Base-by-base conservation (phyloP, 306 rosid genomes). In the Heteromeles arbutifolia region DNA sequence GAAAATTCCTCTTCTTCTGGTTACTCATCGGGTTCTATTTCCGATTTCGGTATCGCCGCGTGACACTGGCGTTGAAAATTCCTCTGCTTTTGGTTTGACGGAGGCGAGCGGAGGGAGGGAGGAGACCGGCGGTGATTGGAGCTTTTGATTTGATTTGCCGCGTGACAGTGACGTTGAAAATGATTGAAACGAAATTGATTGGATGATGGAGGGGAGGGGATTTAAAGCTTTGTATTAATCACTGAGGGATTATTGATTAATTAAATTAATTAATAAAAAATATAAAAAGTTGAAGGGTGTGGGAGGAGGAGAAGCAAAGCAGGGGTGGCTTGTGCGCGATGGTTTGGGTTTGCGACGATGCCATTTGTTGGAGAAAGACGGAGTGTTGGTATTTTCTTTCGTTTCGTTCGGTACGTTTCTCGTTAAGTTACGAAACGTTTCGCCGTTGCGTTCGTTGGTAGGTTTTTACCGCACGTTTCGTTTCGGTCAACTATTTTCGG, bases 1-100 rank as follows among this genome's bases (percentile, higher is more conserved):
- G 98, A 62, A 93, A 93, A 88, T 90, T 90, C 84, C 91, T 86
- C 88, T 87, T 93, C 89, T 87, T 93, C 90, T 91, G 98, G 56
- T 84, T 90, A 83, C 97, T 93, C 98, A 91, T 93, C 70, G 83
- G 83, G 64, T 39, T 53, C 37, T 58, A 13, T 1, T 62, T 28
- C 21, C 54, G 59, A 78, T 45, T 15, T 58, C 64, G 64, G 64
- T 54, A 21, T 21, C 31, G 31, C 29, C 64, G 6, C 41, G 9
- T 37, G 41, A 7, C 41, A 0, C 10, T 7, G 10, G 8, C 8
- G 39, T 34, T 34, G 39, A 34, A 34, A 34, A 34, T 34, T 34
- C 9, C 39, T 34, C 37, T 32, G 26, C 63, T 10, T 57, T 57
- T 57, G 63, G 11, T 61, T 26, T 7, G 66, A 61, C 2, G 37